Conservation (phyloP, 1,284 basidiomycete species). For the Puccinia coronata region DNA sequence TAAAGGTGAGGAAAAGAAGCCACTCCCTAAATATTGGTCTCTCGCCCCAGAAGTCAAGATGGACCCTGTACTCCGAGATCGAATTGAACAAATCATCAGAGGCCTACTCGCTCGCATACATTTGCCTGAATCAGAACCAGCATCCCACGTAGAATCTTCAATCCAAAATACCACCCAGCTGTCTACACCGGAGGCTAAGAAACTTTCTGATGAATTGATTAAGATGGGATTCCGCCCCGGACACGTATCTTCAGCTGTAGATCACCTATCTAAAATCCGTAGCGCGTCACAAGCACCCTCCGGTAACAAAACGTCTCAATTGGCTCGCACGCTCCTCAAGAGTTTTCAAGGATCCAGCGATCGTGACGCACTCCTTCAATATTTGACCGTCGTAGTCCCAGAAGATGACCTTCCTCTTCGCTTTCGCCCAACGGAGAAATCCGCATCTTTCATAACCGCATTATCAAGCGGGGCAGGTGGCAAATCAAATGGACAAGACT, state of each 20-base stretch:
- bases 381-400: slow-evolving; percentile 72
- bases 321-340: slow-evolving; percentile 59
- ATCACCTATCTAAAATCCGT: slow-evolving; percentile 29
- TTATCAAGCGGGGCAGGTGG: slow-evolving; percentile 55
- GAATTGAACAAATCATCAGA: slow-evolving; percentile 80
- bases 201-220: slow-evolving; percentile 54
- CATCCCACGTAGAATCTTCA: neutral
- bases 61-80: slow-evolving; percentile 72
- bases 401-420: slow-evolving; percentile 74
- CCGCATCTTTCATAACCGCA: slow-evolving; percentile 67
- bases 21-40: slow-evolving; percentile 65
- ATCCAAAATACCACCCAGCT: neutral
- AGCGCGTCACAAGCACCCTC: slow-evolving; percentile 51
- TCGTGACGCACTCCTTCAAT: slow-evolving; percentile 64
- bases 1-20: slow-evolving; percentile 18
- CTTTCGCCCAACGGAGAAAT: slow-evolving; percentile 68
- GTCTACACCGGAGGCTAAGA: slow-evolving; percentile 57
- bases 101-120: slow-evolving; percentile 63
- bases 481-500: slow-evolving; percentile 64
- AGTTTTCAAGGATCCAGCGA: slow-evolving; percentile 63
- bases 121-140: slow-evolving; percentile 50
- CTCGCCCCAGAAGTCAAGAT: slow-evolving; percentile 81
- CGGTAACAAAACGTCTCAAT: slow-evolving; percentile 54
- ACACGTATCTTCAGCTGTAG: slow-evolving; percentile 53
- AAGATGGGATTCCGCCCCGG: slow-evolving; percentile 57